Percentiles rank a stretch among this genome's conserved stretches.
Evolutionary conservation across 441 rosid species (phyloP).

Genomic region (Brassica balearica): DNA sequence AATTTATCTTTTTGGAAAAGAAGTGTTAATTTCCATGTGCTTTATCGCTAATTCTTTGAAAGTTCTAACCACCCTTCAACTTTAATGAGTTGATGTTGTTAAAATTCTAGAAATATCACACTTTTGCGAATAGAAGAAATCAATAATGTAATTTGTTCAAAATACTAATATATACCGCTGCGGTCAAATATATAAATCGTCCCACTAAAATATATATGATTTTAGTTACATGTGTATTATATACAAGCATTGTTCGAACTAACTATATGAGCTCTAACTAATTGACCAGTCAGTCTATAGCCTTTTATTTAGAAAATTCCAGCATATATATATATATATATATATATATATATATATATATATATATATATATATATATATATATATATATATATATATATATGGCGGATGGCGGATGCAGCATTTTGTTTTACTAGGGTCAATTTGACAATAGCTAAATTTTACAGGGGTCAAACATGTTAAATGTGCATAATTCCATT

Average conservation of each 20-base stretch:
- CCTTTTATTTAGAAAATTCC: not conserved
- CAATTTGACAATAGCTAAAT: too few species aligned
- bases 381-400: not conserved
- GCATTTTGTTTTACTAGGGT: too few species aligned
- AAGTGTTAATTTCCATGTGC: slow-evolving; percentile 28
- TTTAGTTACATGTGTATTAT: not conserved
- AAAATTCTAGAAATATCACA: not conserved
- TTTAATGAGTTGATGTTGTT: slow-evolving; percentile 18
- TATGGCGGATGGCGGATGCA: not conserved
- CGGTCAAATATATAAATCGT: not conserved
- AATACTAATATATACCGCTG: not conserved
- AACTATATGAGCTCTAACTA: slow-evolving; percentile 1
- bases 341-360: not conserved
- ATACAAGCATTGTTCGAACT: not conserved
- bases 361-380: not conserved
- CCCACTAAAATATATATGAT: not conserved
- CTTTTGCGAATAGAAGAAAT: not conserved
- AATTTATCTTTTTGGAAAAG: not conserved
- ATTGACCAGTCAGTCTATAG: slow-evolving; percentile 13
- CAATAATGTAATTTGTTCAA: not conserved
- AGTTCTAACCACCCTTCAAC: slow-evolving; percentile 19
- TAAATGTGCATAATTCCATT: too few species aligned
- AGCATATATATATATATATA: not conserved
- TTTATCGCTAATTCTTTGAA: slow-evolving; percentile 23
- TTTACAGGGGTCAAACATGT: too few species aligned